phyloP scores from a whole-genome alignment of 768 basidiomycete species.

The Termitomyces sp. region DNA sequence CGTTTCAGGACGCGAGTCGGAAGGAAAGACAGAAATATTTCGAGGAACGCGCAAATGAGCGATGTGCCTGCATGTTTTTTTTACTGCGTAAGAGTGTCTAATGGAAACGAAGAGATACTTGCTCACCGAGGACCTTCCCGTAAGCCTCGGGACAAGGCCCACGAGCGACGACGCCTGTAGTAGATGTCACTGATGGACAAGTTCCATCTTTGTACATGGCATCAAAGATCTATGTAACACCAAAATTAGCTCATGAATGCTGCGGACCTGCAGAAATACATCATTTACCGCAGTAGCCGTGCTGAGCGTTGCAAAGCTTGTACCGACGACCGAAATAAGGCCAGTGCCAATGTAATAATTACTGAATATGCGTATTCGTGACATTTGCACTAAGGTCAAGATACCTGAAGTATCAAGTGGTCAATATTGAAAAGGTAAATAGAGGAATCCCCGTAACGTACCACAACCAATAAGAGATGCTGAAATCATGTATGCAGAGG shows the following conservation, averaged over 20 bases:
- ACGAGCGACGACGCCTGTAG: conserved; percentile 55
- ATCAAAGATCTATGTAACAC: conserved; percentile 58
- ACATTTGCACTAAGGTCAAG: conserved; percentile 75
- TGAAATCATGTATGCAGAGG: conserved; percentile 75
- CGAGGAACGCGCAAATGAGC: conserved; percentile 71
- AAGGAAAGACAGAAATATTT: conserved; percentile 77
- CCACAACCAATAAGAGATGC: conserved; percentile 77
- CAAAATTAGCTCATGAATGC: neutral
- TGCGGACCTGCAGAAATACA: neutral
- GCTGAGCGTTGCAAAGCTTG: conserved; percentile 72
- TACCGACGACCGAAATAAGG: conserved; percentile 75
- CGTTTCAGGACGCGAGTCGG: conserved; percentile 55
- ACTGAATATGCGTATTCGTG: conserved; percentile 51
- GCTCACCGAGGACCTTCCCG: conserved; percentile 65
- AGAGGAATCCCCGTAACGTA: conserved; percentile 22
- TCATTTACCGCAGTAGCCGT: conserved; percentile 58
- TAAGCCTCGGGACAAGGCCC: conserved; percentile 75
- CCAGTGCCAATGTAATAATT: conserved; percentile 78
- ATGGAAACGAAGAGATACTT: neutral
- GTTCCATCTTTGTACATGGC: conserved; percentile 77
- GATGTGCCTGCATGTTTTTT: conserved; percentile 51
- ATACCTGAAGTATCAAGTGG: conserved; percentile 42
- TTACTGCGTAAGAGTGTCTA: neutral
- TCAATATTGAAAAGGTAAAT: neutral
- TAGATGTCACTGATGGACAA: conserved; percentile 51